These are phyloP conservation scores for Oryza coarctata DNA, from an alignment of 176 grass and related monocot species.

Conservation along the genomic window DNA sequence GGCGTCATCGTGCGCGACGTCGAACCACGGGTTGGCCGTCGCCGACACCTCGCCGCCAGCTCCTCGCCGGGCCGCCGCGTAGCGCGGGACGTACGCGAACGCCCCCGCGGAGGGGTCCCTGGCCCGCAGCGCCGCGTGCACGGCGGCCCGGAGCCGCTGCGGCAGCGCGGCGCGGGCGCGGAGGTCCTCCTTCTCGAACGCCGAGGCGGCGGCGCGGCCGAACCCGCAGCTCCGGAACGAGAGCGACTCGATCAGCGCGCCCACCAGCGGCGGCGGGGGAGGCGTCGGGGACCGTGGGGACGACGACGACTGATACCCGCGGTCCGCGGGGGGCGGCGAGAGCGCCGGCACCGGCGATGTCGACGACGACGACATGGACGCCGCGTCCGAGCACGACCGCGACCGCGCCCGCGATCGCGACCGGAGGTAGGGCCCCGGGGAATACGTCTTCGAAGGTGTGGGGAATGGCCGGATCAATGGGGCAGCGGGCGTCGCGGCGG, in stretches of 20 bases:
- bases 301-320: no score
- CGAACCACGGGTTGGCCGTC: slow-evolving; percentile 33
- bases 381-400: slow-evolving; percentile 35
- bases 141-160: slow-evolving; percentile 49
- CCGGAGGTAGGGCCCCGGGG: neutral
- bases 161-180: slow-evolving; percentile 49
- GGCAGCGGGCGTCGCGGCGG: neutral
- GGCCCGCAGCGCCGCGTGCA: slow-evolving; percentile 54
- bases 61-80: no score
- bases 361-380: slow-evolving; percentile 32
- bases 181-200: slow-evolving; percentile 67
- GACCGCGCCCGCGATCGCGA: slow-evolving; percentile 32
- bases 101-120: slow-evolving; percentile 34
- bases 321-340: neutral
- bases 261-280: slow-evolving; percentile 36
- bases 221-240: slow-evolving; percentile 62
- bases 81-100: neutral
- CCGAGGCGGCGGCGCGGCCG: slow-evolving; percentile 43
- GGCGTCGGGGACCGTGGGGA: slow-evolving; percentile 15
- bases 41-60: no score
- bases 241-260: slow-evolving; percentile 53
- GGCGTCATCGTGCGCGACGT: slow-evolving; percentile 42
- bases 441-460: slow-evolving; percentile 25
- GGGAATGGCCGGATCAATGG: neutral
- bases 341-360: neutral